Evolutionary conservation across 352 stramenopile genomes (phyloP), one percentile per base, ranked within the genome.

Genomic region (Phytophthora rubi): DNA sequence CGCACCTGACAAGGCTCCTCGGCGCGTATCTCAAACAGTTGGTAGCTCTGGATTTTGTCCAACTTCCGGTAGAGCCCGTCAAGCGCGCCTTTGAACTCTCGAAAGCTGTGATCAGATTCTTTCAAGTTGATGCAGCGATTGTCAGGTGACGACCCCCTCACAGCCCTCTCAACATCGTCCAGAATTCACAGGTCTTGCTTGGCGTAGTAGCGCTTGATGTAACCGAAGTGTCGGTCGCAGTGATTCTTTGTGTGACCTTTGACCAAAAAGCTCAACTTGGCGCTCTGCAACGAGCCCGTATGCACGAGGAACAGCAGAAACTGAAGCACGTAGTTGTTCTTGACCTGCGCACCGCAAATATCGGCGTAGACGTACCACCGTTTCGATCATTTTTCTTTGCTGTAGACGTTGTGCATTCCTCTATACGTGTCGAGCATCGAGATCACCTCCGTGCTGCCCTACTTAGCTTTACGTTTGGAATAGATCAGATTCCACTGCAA

Each of bases 261-360:
- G 1, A 69, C 35, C 6, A 63, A 49, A 51, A 62, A 39, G 21
- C 48, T 62, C 3, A 62, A 13, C 30, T 3, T 53, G 33, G 33
- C 2, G 10, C 33, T 7, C 33, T 39, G 6, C 33, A 39, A 12
- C 10, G 33, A 39, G 1, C 7, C 4, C n/a, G 28, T 32, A 16
- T 68, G 59, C 37, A 53, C 30, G 5, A 59, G 12, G 18, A 65
- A 56, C 1, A 73, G 30, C 23, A 61, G 35, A 49, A 53, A 73
- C 45, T 65, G 56, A 35, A 73, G 23, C 33, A 61, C 59, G 39
- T 64, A 57, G 32, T 55, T 70, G 37, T 70, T 70, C 37, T 75
- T 64, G 21, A 56, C 56, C 48, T 70, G 68, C 0, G 56, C 55
- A 1, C 56, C 57, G 33, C 61, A 70, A 18, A 70, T 75, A n/a